Percentiles rank a stretch among this genome's conserved stretches.
Evolutionary conservation across 805 yeast genomes (phyloP).

Genomic region (Tetrapisispora iriomotensis): DNA sequence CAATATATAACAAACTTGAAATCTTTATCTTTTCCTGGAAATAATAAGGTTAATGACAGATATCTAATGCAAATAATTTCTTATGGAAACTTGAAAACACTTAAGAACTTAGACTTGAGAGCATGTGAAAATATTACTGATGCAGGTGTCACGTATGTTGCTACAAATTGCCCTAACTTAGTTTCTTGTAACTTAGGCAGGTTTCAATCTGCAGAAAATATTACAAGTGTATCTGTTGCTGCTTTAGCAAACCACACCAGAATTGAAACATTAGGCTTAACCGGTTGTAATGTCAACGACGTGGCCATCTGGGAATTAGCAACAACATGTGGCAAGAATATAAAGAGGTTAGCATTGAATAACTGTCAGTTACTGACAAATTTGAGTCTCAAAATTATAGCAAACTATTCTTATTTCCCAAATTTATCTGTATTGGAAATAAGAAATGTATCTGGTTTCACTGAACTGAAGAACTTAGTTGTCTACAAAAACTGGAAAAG

Average conservation of each 20-base stretch:
- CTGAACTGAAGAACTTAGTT: constrained; percentile 55
- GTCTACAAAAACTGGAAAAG: constrained; percentile 50
- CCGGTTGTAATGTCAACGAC: constrained; percentile 80
- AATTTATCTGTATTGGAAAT: constrained; percentile 68
- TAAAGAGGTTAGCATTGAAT: constrained; percentile 66
- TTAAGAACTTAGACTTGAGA: constrained; percentile 62
- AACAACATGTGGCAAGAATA: constrained; percentile 34
- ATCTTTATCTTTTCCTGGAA: constrained; percentile 57
- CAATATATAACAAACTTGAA: constrained; percentile 31
- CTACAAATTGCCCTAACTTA: constrained; percentile 48
- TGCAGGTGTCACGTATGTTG: constrained; percentile 60
- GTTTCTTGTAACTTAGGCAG: constrained; percentile 70
- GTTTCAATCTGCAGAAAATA: constrained; percentile 49
- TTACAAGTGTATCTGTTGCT: constrained; percentile 61
- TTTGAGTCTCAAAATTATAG: constrained; percentile 44
- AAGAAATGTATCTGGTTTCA: constrained; percentile 47
- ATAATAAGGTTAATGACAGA: constrained; percentile 49
- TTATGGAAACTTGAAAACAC: constrained; percentile 40
- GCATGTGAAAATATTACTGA: constrained; percentile 79
- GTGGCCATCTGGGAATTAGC: constrained; percentile 75
- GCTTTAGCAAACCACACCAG: constrained; percentile 47
- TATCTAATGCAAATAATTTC: constrained; percentile 44
- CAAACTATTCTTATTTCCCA: constrained; percentile 40
- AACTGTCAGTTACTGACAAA: constrained; percentile 55
- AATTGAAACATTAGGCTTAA: constrained; percentile 68